phyloP scores from a whole-genome alignment of 2,329 filamentous ascomycete species.

The Colletotrichum sp. region DNA sequence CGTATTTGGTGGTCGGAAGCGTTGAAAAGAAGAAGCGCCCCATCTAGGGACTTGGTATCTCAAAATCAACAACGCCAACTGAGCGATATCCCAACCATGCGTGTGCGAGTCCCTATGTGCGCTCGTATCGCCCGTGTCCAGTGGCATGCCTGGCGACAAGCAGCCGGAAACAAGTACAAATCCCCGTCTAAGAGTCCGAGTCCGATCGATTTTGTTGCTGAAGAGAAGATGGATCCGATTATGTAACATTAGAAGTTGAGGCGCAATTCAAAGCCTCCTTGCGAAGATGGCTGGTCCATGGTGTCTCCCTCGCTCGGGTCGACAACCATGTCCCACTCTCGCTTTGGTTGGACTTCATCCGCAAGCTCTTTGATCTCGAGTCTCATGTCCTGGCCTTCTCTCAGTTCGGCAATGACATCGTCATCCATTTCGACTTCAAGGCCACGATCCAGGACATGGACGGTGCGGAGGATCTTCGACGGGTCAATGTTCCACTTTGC shows the following conservation, averaged over 20 bases:
- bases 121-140: neutral
- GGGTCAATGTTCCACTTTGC: slow-evolving; percentile 83
- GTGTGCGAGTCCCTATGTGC: slow-evolving; percentile 12
- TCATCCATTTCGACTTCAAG: slow-evolving; percentile 89
- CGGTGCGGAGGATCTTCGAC: slow-evolving; percentile 70
- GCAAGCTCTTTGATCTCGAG: slow-evolving; percentile 65
- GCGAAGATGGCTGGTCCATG: slow-evolving; percentile 32
- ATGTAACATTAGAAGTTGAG: slow-evolving; percentile 46
- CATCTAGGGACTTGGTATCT: slow-evolving; percentile 23
- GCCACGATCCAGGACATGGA: slow-evolving; percentile 76
- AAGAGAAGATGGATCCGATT: slow-evolving; percentile 5
- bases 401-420: slow-evolving; percentile 81
- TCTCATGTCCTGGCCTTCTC: slow-evolving; percentile 92
- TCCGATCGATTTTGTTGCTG: slow-evolving; percentile 6
- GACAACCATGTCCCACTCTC: slow-evolving; percentile 68
- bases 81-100: slow-evolving; percentile 20
- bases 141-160: slow-evolving; percentile 6
- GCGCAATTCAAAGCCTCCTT: slow-evolving; percentile 48
- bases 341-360: slow-evolving; percentile 46
- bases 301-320: slow-evolving; percentile 49
- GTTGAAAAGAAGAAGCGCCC: slow-evolving; percentile 20
- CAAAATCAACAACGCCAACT: slow-evolving; percentile 24
- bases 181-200: neutral
- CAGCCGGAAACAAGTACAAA: neutral
- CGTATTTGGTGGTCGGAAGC: slow-evolving; percentile 2